These are phyloP conservation scores for Ceratocystis huliohia DNA, from an alignment of 2,329 filamentous ascomycete species.

Conservation along the genomic window DNA sequence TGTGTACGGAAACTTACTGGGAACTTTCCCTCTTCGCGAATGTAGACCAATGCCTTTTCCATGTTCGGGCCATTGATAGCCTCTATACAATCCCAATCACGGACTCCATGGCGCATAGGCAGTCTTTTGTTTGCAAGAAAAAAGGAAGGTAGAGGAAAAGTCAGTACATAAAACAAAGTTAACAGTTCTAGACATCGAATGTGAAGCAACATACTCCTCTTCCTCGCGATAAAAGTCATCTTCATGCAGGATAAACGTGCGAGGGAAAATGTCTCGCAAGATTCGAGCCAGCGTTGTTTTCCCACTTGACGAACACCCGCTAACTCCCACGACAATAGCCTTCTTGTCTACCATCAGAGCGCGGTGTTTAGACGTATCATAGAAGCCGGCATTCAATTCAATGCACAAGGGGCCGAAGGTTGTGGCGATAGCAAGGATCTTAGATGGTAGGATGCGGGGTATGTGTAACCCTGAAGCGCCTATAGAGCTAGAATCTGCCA, in stretches of 20 bases:
- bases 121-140: conserved; percentile 6
- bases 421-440: neutral
- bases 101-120: conserved; percentile 38
- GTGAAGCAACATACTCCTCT: conserved; percentile 40
- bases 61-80: conserved; percentile 62
- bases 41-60: conserved; percentile 52
- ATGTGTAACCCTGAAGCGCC: neutral
- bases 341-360: conserved; percentile 30
- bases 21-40: conserved; percentile 54
- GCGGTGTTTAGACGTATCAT: too few relatives aligned
- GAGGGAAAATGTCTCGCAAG: conserved; percentile 66
- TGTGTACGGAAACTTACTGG: conserved; percentile 36
- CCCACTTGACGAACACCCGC: conserved; percentile 81
- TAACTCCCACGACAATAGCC: conserved; percentile 63
- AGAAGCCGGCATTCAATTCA: neutral
- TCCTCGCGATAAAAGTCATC: conserved; percentile 93
- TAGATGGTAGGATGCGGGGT: neutral
- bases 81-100: conserved; percentile 86
- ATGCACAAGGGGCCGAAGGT: neutral
- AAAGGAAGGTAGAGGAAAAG: too few relatives aligned
- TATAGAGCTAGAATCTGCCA: neutral
- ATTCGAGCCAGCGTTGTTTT: conserved; percentile 88
- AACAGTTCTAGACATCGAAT: neutral
- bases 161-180: neutral
- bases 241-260: conserved; percentile 74